Conservation (phyloP, 2,329 filamentous ascomycete genomes). For the Fusarium marasasianum region DNA sequence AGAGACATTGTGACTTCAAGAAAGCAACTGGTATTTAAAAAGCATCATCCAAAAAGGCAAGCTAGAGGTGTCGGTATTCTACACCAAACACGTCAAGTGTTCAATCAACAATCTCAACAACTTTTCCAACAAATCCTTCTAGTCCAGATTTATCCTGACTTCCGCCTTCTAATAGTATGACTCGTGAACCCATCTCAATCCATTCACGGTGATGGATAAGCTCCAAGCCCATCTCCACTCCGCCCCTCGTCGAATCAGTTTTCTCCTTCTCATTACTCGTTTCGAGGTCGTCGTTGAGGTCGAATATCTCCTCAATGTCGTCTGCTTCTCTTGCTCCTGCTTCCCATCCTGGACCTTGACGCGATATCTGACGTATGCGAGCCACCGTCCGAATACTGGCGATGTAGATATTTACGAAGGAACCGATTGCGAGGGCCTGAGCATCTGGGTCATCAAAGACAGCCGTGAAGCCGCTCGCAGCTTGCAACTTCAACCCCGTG, state of each 20-base stretch:
- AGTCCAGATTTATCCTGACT: slow-evolving; percentile 73
- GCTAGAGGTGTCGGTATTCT: slow-evolving; percentile 1
- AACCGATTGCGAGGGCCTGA: slow-evolving; percentile 71
- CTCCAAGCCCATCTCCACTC: slow-evolving; percentile 71
- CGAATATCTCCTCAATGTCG: slow-evolving; percentile 66
- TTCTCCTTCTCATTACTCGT: slow-evolving; percentile 42
- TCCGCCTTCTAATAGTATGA: slow-evolving; percentile 77
- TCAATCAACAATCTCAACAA: slow-evolving; percentile 69
- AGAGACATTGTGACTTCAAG: neutral
- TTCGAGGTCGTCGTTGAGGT: slow-evolving; percentile 60
- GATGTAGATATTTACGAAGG: slow-evolving; percentile 82
- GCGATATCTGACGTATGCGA: slow-evolving; percentile 69
- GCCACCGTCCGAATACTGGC: slow-evolving; percentile 87
- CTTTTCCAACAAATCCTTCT: slow-evolving; percentile 76
- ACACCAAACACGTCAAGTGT: slow-evolving; percentile 13
- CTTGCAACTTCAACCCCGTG: slow-evolving; percentile 67
- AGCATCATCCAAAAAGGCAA: slow-evolving; percentile 1
- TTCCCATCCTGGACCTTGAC: slow-evolving; percentile 37
- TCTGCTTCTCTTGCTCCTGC: slow-evolving; percentile 46
- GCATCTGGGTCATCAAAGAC: slow-evolving; percentile 73
- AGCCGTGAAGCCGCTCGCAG: slow-evolving; percentile 75
- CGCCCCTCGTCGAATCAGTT: slow-evolving; percentile 31
- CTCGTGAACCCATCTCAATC: slow-evolving; percentile 75
- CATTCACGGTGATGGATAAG: slow-evolving; percentile 76
- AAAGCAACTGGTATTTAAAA: neutral